These are phyloP conservation scores for Suillus sp. DNA, from an alignment of 768 basidiomycete genomes.

Conservation along the genomic window DNA sequence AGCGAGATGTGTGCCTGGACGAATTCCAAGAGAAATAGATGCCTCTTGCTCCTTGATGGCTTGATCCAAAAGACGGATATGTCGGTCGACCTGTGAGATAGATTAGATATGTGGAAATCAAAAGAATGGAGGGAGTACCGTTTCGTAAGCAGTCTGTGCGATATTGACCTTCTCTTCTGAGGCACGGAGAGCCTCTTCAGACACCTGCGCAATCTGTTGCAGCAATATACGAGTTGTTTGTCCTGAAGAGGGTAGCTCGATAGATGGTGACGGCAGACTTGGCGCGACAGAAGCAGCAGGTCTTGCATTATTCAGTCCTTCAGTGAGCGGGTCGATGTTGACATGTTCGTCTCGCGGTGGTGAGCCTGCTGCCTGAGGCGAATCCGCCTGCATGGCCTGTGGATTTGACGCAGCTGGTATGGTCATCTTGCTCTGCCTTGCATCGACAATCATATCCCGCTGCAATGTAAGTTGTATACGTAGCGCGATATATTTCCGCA, in stretches of 20 bases:
- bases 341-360: conserved; percentile 11
- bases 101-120: conserved; percentile 9
- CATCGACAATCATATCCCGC: neutral
- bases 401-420: neutral
- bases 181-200: conserved; percentile 61
- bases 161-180: conserved; percentile 81
- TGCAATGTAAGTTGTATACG: conserved; percentile 31
- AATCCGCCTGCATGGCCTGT: conserved; percentile 9
- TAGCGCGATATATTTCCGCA: conserved; percentile 50
- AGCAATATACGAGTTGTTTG: conserved; percentile 53
- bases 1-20: conserved; percentile 54
- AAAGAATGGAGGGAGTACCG: conserved; percentile 41
- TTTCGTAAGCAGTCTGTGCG: conserved; percentile 68
- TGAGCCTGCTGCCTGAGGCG: conserved; percentile 2
- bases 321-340: neutral
- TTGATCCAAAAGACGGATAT: conserved; percentile 76
- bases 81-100: conserved; percentile 66
- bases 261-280: conserved; percentile 1
- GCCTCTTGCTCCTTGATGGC: conserved; percentile 66
- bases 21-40: conserved; percentile 52
- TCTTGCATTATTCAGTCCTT: neutral
- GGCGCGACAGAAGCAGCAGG: neutral
- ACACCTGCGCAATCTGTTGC: conserved; percentile 56
- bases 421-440: neutral
- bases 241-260: conserved; percentile 18